phyloP scores from a whole-genome alignment of 1,139 yeast genomes.

The Lodderomyces parapsilosis region DNA sequence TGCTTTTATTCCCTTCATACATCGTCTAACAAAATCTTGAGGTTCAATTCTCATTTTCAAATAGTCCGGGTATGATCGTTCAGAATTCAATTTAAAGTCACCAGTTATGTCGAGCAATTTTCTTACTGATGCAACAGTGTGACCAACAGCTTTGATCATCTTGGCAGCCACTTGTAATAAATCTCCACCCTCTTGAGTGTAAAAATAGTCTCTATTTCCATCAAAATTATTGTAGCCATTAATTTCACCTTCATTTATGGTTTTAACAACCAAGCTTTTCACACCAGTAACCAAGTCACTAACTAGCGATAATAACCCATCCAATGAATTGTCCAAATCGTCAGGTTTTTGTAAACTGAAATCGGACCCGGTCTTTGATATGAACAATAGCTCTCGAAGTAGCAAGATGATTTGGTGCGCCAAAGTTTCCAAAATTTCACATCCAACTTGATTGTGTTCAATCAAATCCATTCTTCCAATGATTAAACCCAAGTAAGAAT shows the following conservation, averaged over 20 bases:
- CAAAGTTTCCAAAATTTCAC: constrained; percentile 62
- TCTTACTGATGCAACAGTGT: constrained; percentile 46
- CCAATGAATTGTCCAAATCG: constrained; percentile 56
- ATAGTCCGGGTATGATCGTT: constrained; percentile 75
- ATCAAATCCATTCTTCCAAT: constrained; percentile 73
- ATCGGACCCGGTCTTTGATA: constrained; percentile 56
- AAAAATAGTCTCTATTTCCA: constrained; percentile 39
- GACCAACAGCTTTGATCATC: constrained; percentile 59
- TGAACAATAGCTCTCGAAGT: constrained; percentile 61
- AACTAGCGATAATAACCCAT: constrained; percentile 56
- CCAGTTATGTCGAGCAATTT: constrained; percentile 55
- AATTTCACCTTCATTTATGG: constrained; percentile 41
- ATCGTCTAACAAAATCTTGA: constrained; percentile 56
- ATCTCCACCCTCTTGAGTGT: constrained; percentile 66
- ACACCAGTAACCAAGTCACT: constrained; percentile 67
- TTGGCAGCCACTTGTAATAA: constrained; percentile 60
- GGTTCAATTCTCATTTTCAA: constrained; percentile 57
- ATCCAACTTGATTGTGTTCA: constrained; percentile 69
- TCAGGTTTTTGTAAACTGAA: constrained; percentile 40
- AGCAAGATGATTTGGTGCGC: constrained; percentile 68
- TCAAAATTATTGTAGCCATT: constrained; percentile 17
- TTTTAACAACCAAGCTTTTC: constrained; percentile 58
- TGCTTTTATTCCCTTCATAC: constrained; percentile 47
- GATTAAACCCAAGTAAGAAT: constrained; percentile 68
- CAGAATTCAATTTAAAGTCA: constrained; percentile 66